Evolutionary conservation across 2,329 filamentous ascomycete genomes (phyloP), one percentile per base, ranked within the genome.

Genomic region (Decorospora gaudefroyi): DNA sequence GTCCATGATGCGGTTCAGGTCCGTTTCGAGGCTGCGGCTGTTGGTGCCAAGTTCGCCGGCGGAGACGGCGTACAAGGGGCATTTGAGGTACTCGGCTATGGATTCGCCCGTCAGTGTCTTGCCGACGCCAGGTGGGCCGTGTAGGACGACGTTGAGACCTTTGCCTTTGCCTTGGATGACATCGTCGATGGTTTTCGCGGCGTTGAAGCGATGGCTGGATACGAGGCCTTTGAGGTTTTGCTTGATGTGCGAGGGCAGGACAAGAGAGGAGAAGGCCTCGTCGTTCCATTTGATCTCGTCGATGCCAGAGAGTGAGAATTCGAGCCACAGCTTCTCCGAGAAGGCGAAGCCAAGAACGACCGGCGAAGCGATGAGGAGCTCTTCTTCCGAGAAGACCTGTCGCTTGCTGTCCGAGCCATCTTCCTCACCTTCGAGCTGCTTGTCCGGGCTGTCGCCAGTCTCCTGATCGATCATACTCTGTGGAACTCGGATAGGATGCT

Each of bases 61-160:
- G 2, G 85, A 88, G 17, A 89, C 87, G 77, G 88, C 88, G 68
- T 95, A 95, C 0, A 95, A 73, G 0, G 90, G 90, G 40, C 87
- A 87, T 61, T 86, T 85, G 39, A 95, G 82, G 9, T 91, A 78
- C 64, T 95, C 90, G 7, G 87, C 88, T 50, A 95, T 92, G 8
- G 86, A 87, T 66, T 95, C 89, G 1, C 88, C 90, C 0, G 90
- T 95, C 4, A 95, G 77, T 0, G 90, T 95, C 73, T 95, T 95
- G 36, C 90, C 90, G 0, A 90, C 92, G 12, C 90, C 90, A 0
- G 90, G 90, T 4, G 88, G 87, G 3, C 65, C 65, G 57, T 95
- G 89, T 0, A 96, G 79, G 1, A 95, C 87, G 26, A 82, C 78
- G 25, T 95, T 89, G 11, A 95, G 82, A 0, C 90, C 90, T 61